phyloP scores from a whole-genome alignment of 495 filamentous ascomycete genomes.

The Barbatosphaeria neglecta region DNA sequence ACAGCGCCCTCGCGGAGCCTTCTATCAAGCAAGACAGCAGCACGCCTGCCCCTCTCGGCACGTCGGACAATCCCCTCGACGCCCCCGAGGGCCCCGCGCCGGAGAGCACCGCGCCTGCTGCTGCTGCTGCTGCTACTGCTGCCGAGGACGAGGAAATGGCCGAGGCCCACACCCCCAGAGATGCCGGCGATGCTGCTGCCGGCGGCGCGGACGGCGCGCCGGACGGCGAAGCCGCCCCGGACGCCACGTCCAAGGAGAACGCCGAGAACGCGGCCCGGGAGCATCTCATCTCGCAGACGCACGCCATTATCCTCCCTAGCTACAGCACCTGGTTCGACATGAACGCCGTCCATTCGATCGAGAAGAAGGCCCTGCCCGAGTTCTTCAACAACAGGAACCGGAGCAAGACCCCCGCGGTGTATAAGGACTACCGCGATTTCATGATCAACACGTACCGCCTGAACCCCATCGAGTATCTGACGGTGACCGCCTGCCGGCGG shows the following conservation, averaged over 20 bases:
- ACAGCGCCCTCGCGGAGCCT: conserved; percentile 24
- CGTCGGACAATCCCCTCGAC: conserved; percentile 77
- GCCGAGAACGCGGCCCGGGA: conserved; percentile 76
- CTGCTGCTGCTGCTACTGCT: too few species aligned
- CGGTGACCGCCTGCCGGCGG: conserved; percentile 90
- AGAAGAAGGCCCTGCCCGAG: conserved; percentile 85
- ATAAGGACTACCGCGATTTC: conserved; percentile 97
- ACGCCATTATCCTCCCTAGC: conserved; percentile 87
- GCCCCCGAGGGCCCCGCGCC: conserved; percentile 66
- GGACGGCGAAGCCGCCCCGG: conserved; percentile 25
- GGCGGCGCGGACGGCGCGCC: conserved; percentile 23
- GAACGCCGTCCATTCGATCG: conserved; percentile 76
- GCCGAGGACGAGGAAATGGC: conserved; percentile 79
- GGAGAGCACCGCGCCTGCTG: conserved; percentile 51
- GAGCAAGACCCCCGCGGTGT: conserved; percentile 94
- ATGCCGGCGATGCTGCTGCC: conserved; percentile 41
- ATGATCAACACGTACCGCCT: conserved; percentile 99
- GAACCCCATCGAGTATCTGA: conserved; percentile 91
- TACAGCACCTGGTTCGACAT: conserved; percentile 99
- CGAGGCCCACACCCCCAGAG: conserved; percentile 50
- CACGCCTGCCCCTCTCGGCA: conserved; percentile 38
- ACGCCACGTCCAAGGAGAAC: conserved; percentile 57
- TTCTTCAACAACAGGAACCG: conserved; percentile 97
- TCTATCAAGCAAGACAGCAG: conserved; percentile 42
- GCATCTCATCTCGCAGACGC: conserved; percentile 84